phyloP scores from a whole-genome alignment of 345 rosid genomes.

The Gossypium raimondii region DNA sequence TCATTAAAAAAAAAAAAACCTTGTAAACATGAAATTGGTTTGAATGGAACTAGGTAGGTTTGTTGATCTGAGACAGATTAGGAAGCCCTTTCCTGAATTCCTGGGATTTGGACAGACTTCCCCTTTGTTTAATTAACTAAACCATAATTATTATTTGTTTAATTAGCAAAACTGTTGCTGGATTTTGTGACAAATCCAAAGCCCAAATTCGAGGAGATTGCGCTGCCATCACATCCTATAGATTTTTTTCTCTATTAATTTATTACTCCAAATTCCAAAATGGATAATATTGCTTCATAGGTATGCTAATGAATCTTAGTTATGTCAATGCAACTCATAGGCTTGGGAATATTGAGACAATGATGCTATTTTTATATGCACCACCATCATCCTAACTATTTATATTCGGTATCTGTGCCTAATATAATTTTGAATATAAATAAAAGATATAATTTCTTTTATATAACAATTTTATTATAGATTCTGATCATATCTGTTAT shows the following conservation, averaged over 20 bases:
- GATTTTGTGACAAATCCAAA: not conserved
- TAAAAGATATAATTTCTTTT: no score
- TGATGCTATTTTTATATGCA: not conserved
- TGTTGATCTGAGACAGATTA: conserved; percentile 16
- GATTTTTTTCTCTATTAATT: not conserved
- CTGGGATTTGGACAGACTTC: conserved; percentile 15
- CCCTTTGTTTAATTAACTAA: not conserved
- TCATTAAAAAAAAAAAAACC: not conserved
- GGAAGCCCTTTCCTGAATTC: conserved; percentile 4
- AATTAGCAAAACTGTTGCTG: not conserved
- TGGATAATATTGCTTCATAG: not conserved
- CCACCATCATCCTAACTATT: no score
- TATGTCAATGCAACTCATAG: not conserved
- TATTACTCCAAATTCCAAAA: not conserved
- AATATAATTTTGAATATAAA: no score
- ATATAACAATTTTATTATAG: no score
- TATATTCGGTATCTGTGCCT: no score
- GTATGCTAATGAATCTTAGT: not conserved
- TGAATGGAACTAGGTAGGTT: not conserved
- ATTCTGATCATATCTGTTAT: accelerated
- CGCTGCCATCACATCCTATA: conserved; percentile 4
- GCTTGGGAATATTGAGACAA: not conserved
- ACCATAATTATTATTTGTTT: not conserved
- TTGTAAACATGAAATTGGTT: not conserved
- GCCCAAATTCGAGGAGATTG: not conserved